These are phyloP conservation scores for Sugiyamaella floridensis DNA, from an alignment of 805 yeast species.

Conservation along the genomic window DNA sequence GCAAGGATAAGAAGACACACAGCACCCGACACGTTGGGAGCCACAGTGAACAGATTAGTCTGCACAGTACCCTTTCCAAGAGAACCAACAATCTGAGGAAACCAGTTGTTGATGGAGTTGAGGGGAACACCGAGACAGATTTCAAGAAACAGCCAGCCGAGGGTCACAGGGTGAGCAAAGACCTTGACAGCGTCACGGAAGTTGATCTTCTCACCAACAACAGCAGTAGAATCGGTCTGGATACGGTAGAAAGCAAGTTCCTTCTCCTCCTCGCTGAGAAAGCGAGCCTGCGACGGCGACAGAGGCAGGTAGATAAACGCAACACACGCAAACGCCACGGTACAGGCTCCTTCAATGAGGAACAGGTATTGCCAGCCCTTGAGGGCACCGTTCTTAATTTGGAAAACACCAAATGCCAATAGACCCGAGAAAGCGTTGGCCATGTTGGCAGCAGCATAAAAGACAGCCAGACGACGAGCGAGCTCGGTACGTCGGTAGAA, in stretches of 20 bases:
- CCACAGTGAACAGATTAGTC: slow-evolving; percentile 61
- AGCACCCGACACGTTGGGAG: slow-evolving; percentile 46
- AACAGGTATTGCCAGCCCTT: slow-evolving; percentile 46
- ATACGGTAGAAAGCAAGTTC: slow-evolving; percentile 42
- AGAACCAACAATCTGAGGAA: slow-evolving; percentile 48
- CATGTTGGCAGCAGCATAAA: slow-evolving; percentile 47
- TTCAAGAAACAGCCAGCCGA: slow-evolving; percentile 42
- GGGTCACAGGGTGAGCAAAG: slow-evolving; percentile 39
- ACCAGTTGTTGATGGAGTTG: slow-evolving; percentile 44
- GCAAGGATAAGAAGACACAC: slow-evolving; percentile 35
- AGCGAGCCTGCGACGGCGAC: slow-evolving; percentile 31
- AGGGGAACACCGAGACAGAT: slow-evolving; percentile 43
- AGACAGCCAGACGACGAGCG: slow-evolving; percentile 42
- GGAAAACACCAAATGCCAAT: slow-evolving; percentile 45
- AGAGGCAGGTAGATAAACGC: slow-evolving; percentile 36
- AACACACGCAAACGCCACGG: slow-evolving; percentile 33
- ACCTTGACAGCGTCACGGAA: slow-evolving; percentile 39
- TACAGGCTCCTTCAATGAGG: slow-evolving; percentile 40
- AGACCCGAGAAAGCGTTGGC: slow-evolving; percentile 56
- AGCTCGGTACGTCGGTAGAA: slow-evolving; percentile 44
- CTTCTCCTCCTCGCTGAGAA: slow-evolving; percentile 38
- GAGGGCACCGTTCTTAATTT: slow-evolving; percentile 27
- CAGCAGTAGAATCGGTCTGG: slow-evolving; percentile 41
- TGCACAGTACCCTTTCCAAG: slow-evolving; percentile 59
- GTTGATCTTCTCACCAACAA: slow-evolving; percentile 32